These are phyloP conservation scores for Candida nonsorbophila DNA, from an alignment of 805 yeast species.

Conservation along the genomic window DNA sequence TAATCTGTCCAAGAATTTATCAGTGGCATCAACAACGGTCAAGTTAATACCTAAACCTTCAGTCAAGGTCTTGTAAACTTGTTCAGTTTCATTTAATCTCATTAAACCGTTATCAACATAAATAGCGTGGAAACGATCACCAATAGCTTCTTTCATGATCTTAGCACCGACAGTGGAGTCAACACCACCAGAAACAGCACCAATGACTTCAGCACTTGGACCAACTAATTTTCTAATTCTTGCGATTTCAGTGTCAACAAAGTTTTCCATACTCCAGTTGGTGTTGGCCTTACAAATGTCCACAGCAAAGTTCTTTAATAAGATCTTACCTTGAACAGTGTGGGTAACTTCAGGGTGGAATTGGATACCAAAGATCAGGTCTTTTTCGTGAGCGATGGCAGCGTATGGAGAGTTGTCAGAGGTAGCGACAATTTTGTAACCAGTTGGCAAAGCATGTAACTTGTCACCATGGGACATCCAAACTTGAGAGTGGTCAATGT, in stretches of 20 bases:
- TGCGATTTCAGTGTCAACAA: constrained; percentile 92
- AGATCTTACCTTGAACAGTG: constrained; percentile 81
- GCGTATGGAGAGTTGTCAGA: constrained; percentile 94
- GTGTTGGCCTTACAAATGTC: constrained; percentile 79
- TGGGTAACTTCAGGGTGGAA: constrained; percentile 99
- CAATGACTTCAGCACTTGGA: constrained; percentile 96
- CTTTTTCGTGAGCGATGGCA: constrained; percentile 74
- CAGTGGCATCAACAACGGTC: constrained; percentile 91
- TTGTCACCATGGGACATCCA: constrained; percentile 99
- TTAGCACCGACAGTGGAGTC: constrained; percentile 99
- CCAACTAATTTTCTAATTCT: constrained; percentile 91
- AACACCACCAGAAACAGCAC: constrained; percentile 99
- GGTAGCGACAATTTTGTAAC: constrained; percentile 83
- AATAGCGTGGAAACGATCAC: constrained; percentile 97
- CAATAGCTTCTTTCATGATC: constrained; percentile 96
- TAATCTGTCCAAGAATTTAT: constrained; percentile 78
- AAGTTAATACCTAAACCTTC: constrained; percentile 93
- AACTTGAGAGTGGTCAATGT: constrained; percentile 89
- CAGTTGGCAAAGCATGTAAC: constrained; percentile 82
- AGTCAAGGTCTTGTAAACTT: constrained; percentile 82
- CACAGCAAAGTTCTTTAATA: constrained; percentile 90
- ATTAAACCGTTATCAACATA: constrained; percentile 97
- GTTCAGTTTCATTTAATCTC: constrained; percentile 89
- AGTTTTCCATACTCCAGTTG: constrained; percentile 98
- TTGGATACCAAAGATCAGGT: constrained; percentile 88